These are phyloP conservation scores for Colletotrichum viniferum DNA, from an alignment of 2,329 filamentous ascomycete genomes.

Conservation along the genomic window DNA sequence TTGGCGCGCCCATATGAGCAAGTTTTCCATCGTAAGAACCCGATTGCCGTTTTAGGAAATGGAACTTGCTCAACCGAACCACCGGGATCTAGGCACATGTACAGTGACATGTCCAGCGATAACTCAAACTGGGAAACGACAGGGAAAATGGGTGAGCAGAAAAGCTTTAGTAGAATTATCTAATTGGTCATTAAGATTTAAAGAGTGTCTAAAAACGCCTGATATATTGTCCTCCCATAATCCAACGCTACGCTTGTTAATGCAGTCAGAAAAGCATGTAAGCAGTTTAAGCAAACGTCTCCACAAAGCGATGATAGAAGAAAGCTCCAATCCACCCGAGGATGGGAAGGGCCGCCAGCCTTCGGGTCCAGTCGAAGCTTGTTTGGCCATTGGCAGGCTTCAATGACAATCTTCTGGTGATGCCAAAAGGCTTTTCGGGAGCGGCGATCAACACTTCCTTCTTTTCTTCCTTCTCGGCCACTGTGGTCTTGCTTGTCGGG, in stretches of 20 bases:
- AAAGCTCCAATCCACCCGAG: slow-evolving; percentile 3
- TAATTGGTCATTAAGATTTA: not conserved
- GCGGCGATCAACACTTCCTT: not conserved
- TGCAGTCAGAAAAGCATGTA: not conserved
- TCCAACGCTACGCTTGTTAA: not conserved
- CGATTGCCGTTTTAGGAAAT: not conserved
- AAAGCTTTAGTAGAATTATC: not conserved
- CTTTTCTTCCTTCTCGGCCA: not conserved
- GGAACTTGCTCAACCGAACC: slow-evolving; percentile 9
- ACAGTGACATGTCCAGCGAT: not conserved
- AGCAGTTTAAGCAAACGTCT: slow-evolving; percentile 4
- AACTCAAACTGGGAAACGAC: not conserved
- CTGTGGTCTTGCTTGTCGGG: not conserved
- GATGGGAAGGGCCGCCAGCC: slow-evolving; percentile 3
- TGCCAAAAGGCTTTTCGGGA: not conserved
- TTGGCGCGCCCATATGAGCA: slow-evolving; percentile 19
- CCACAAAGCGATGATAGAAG: slow-evolving; percentile 11
- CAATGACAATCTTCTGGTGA: not conserved
- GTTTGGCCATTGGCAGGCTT: not conserved
- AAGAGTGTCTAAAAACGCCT: not conserved
- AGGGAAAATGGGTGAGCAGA: not conserved
- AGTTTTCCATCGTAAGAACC: not conserved
- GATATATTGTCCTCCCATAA: not conserved
- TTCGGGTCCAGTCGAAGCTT: slow-evolving; percentile 12
- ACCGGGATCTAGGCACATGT: not conserved